phyloP scores from a whole-genome alignment of 352 stramenopile species.

The Globisporangium paddicum region DNA sequence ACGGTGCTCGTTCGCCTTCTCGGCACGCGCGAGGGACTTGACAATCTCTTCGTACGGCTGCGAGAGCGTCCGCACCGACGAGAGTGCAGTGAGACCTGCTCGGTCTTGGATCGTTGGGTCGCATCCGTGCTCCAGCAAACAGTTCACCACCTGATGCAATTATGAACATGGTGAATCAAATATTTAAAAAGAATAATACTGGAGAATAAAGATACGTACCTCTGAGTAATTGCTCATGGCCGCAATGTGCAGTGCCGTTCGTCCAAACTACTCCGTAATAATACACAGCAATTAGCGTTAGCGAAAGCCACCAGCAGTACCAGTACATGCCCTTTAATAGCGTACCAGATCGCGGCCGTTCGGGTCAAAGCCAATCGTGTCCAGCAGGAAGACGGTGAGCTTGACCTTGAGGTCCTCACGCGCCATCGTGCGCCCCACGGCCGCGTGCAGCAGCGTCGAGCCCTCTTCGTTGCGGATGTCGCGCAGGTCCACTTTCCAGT shows the following conservation, averaged over 20 bases:
- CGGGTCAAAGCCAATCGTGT: conserved; percentile 65
- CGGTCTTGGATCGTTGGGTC: conserved; percentile 49
- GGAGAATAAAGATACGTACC: conserved; percentile 16
- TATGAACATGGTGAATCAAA: no score
- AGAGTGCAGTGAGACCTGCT: conserved; percentile 61
- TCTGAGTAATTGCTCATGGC: conserved; percentile 61
- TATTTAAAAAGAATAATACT: no score
- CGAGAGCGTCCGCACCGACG: conserved; percentile 60
- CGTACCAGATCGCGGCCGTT: conserved; percentile 61
- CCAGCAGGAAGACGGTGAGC: conserved; percentile 57
- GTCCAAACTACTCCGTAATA: conserved; percentile 47
- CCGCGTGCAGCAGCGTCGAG: conserved; percentile 59
- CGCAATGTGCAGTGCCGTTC: conserved; percentile 66
- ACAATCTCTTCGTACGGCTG: conserved; percentile 61
- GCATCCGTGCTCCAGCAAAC: conserved; percentile 41
- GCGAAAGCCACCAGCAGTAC: no score
- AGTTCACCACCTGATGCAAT: conserved; percentile 46
- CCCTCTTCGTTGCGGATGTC: conserved; percentile 61
- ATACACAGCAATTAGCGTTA: not conserved
- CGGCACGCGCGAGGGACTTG: conserved; percentile 42
- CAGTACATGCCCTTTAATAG: not conserved
- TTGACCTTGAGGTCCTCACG: conserved; percentile 64
- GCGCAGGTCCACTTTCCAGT: conserved; percentile 65
- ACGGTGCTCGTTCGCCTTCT: conserved; percentile 26
- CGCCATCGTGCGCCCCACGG: conserved; percentile 62